These are phyloP conservation scores for Verruconis gallopava DNA, from an alignment of 2,329 filamentous ascomycete species.

Conservation along the genomic window DNA sequence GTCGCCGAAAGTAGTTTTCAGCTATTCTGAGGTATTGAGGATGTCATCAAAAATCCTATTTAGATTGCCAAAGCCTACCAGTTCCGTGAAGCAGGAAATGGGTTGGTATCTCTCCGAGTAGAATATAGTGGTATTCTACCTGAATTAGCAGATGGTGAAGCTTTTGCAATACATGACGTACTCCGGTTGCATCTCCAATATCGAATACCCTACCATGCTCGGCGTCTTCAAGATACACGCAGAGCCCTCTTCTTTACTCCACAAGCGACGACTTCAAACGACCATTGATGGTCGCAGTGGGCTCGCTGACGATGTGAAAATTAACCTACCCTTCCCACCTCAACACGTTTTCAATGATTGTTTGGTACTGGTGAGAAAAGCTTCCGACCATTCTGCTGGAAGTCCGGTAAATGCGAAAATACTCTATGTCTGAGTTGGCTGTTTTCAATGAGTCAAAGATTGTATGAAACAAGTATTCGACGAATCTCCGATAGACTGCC, in stretches of 20 bases:
- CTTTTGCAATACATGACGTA: conserved; percentile 1
- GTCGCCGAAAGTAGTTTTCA: conserved; percentile 5
- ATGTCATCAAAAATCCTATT: conserved; percentile 2
- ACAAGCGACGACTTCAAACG: conserved; percentile 7
- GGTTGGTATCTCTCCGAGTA: conserved; percentile 4
- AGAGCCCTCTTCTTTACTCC: conserved; percentile 5
- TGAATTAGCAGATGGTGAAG: background rate
- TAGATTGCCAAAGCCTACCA: conserved; percentile 2
- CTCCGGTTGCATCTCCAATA: conserved; percentile 3
- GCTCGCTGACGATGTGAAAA: conserved; percentile 6
- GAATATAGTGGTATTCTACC: conserved; percentile 1
- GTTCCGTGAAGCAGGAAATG: background rate
- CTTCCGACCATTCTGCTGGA: conserved; percentile 5
- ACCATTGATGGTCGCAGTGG: conserved; percentile 5
- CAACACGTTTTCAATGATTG: conserved; percentile 4
- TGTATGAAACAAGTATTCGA: background rate
- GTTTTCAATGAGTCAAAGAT: conserved; percentile 6
- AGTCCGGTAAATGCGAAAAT: conserved; percentile 3
- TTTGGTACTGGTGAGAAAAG: conserved; percentile 5
- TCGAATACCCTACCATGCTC: conserved; percentile 1
- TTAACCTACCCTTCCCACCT: conserved; percentile 5
- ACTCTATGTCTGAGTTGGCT: conserved; percentile 1
- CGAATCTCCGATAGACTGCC: background rate
- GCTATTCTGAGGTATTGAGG: conserved; percentile 1
- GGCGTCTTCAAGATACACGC: conserved; percentile 5